These are phyloP conservation scores for Dactylonectria estremocensis DNA, from an alignment of 2,329 filamentous ascomycete genomes.

Conservation along the genomic window DNA sequence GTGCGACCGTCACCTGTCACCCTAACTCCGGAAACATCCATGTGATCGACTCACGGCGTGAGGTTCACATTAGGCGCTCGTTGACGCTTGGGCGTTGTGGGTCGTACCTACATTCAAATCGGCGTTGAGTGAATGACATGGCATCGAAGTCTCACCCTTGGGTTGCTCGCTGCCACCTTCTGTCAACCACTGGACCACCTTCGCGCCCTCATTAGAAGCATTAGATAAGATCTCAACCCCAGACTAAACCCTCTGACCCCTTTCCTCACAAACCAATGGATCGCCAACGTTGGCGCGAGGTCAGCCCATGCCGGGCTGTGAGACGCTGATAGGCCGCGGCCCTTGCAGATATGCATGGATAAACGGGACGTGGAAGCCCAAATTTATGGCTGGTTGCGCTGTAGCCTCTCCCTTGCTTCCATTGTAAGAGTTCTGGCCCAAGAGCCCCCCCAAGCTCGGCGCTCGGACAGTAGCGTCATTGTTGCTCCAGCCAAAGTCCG, in stretches of 20 bases:
- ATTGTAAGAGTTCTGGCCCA: slow-evolving; percentile 23
- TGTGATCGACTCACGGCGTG: neutral
- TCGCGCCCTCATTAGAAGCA: neutral
- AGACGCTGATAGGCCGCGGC: slow-evolving; percentile 46
- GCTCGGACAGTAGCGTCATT: slow-evolving; percentile 35
- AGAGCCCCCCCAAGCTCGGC: slow-evolving; percentile 22
- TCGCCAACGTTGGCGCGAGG: slow-evolving; percentile 39
- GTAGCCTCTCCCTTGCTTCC: slow-evolving; percentile 19
- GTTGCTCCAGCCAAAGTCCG: slow-evolving; percentile 13
- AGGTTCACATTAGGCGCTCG: neutral
- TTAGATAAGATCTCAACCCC: slow-evolving; percentile 37
- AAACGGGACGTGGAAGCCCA: slow-evolving; percentile 27
- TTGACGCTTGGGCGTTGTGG: neutral
- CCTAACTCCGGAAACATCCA: neutral
- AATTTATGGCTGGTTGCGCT: slow-evolving; percentile 27
- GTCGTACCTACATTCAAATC: neutral
- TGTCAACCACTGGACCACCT: neutral
- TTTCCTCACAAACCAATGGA: slow-evolving; percentile 41
- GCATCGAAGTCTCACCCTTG: slow-evolving; percentile 15
- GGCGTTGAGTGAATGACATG: slow-evolving; percentile 3
- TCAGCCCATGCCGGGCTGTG: slow-evolving; percentile 40
- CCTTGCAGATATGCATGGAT: slow-evolving; percentile 49
- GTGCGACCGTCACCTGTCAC: neutral
- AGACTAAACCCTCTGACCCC: slow-evolving; percentile 33
- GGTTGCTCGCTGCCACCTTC: slow-evolving; percentile 2